Evolutionary conservation across 2,329 filamentous ascomycete genomes (phyloP).

Genomic region (Lomentospora prolificans): DNA sequence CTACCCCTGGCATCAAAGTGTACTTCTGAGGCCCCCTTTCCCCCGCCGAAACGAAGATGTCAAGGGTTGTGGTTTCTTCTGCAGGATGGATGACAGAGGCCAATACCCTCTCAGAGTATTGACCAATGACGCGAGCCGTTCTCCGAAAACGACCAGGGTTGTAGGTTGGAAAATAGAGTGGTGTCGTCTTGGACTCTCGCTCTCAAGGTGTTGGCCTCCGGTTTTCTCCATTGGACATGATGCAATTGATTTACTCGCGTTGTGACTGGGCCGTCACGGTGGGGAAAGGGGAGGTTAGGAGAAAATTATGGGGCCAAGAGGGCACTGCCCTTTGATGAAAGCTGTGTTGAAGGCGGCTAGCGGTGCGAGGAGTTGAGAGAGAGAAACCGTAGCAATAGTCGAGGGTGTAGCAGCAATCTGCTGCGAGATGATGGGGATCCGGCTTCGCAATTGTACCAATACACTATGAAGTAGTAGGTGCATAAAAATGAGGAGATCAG

Average conservation of each 20-base stretch:
- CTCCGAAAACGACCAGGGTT: no score
- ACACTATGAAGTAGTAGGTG: background rate
- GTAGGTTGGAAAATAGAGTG: no score
- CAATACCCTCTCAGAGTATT: background rate
- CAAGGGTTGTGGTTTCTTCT: background rate
- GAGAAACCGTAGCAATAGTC: background rate
- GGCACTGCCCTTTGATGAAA: background rate
- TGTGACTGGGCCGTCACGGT: background rate
- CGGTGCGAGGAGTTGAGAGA: no score
- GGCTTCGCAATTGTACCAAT: background rate
- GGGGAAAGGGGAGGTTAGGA: background rate
- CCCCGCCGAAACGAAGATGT: background rate
- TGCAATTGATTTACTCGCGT: conserved; percentile 1
- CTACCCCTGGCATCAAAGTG: background rate
- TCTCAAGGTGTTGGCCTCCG: background rate
- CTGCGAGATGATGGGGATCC: no score
- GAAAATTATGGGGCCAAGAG: background rate
- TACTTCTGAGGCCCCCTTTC: background rate
- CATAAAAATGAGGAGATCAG: background rate
- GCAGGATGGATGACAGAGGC: background rate
- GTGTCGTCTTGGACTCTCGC: background rate
- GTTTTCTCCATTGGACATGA: background rate
- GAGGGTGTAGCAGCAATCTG: background rate
- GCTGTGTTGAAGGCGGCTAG: background rate
- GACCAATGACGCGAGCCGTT: background rate